A percentile compares a stretch with the other conserved stretches of the same genome.
Conservation (phyloP, 2,329 filamentous ascomycete genomes). For the Botrytis paeoniae region DNA sequence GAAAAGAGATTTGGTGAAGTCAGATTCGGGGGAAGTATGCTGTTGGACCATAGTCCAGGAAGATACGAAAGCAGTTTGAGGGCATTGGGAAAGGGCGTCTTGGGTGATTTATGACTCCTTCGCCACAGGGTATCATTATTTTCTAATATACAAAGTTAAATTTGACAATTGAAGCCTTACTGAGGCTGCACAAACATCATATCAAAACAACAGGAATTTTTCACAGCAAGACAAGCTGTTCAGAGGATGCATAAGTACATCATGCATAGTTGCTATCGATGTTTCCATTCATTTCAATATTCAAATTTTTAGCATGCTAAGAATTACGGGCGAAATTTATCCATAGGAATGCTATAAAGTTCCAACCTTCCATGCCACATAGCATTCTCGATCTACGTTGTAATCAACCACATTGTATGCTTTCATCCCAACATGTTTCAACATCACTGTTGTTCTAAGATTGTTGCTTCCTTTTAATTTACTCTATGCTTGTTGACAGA, state of each 20-base stretch:
- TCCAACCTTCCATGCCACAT: background rate
- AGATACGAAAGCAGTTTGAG: slow-evolving; percentile 69
- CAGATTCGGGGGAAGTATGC: slow-evolving; percentile 68
- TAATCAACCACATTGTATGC: background rate
- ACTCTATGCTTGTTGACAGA: too few relatives aligned
- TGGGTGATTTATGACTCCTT: slow-evolving; percentile 21
- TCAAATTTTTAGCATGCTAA: background rate
- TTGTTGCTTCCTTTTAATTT: too few relatives aligned
- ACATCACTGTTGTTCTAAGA: background rate
- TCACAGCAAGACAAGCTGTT: background rate
- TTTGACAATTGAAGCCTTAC: background rate
- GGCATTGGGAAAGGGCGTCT: slow-evolving; percentile 49
- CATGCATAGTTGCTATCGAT: background rate
- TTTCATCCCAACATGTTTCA: background rate
- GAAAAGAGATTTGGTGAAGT: slow-evolving; percentile 68
- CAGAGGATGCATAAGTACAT: background rate
- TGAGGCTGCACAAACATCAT: background rate
- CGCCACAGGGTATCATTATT: background rate
- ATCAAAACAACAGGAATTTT: background rate
- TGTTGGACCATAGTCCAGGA: slow-evolving; percentile 72
- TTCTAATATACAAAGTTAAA: too few relatives aligned
- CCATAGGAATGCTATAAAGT: background rate
- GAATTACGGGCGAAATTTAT: background rate
- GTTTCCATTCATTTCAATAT: background rate
- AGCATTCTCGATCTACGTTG: background rate